Conservation (phyloP, 139 green algal species). For the Choricystis sp. region DNA sequence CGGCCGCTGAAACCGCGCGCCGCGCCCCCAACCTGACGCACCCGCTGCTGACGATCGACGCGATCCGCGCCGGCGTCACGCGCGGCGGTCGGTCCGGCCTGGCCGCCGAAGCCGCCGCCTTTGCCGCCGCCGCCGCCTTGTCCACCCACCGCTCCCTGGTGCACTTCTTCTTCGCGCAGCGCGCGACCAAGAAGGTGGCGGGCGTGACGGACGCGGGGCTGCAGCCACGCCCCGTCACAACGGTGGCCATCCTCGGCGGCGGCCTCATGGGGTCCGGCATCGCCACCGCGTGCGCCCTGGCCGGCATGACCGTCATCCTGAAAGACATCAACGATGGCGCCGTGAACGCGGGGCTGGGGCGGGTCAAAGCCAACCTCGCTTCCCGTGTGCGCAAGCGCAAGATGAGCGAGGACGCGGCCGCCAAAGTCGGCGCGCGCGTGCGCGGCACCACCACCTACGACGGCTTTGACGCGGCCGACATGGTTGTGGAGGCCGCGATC, state of each 20-base stretch:
- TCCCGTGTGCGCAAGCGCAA: constrained; percentile 76
- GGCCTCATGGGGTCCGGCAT: constrained; percentile 97
- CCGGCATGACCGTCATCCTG: constrained; percentile 65
- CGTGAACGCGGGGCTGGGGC: constrained; percentile 71
- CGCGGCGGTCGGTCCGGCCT: constrained; percentile 67
- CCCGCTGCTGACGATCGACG: constrained; percentile 86
- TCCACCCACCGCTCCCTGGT: constrained; percentile 84
- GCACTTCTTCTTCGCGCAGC: constrained; percentile 96
- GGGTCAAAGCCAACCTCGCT: constrained; percentile 76
- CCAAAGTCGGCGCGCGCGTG: constrained; percentile 42
- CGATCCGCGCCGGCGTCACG: constrained; percentile 59
- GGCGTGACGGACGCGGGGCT: constrained; percentile 77
- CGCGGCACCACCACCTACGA: constrained; percentile 63
- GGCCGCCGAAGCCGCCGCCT: constrained; percentile 36
- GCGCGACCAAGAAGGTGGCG: constrained; percentile 72
- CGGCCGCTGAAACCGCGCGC: constrained; percentile 32
- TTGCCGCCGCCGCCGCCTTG: constrained; percentile 49
- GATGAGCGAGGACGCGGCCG: constrained; percentile 44
- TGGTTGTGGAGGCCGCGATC: constrained; percentile 96
- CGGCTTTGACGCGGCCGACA: constrained; percentile 67
- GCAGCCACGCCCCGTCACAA: constrained; percentile 49
- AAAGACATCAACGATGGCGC: constrained; percentile 98
- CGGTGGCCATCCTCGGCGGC: constrained; percentile 82
- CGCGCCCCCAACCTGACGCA: constrained; percentile 57
- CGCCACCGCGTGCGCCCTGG: constrained; percentile 61